These are phyloP conservation scores for Ogataea haglerorum DNA, from an alignment of 805 yeast species.

Conservation along the genomic window DNA sequence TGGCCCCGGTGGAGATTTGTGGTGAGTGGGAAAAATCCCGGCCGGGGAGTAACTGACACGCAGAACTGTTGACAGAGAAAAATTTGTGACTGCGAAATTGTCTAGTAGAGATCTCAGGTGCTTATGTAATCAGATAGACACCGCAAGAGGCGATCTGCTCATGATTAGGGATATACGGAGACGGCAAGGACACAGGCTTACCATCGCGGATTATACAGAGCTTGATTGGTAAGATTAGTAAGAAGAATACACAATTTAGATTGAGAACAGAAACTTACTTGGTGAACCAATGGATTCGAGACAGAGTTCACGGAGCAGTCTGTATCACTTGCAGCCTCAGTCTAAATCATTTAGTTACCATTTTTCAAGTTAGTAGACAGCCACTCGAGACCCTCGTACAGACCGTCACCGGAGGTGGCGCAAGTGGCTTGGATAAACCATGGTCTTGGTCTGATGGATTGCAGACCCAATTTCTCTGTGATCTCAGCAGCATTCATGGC, in stretches of 20 bases:
- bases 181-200: no score
- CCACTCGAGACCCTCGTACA: conserved; percentile 98
- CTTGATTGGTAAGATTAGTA: conserved; percentile 11
- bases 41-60: background rate
- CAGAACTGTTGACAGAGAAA: background rate
- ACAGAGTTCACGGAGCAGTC: conserved; percentile 2
- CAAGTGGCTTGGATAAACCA: conserved; percentile 99
- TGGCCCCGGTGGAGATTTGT: conserved; percentile 1
- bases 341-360: conserved; percentile 36
- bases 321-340: conserved; percentile 13
- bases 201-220: background rate
- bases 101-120: background rate
- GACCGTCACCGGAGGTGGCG: conserved; percentile 99
- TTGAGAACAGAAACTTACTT: conserved; percentile 12
- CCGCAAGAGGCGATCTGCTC: no score
- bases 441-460: conserved; percentile 96
- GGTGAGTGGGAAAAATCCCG: background rate
- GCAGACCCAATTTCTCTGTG: conserved; percentile 94
- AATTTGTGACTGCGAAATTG: conserved; percentile 11
- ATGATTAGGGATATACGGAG: background rate
- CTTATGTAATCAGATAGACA: background rate
- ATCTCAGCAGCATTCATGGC: conserved; percentile 99
- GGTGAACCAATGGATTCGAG: conserved; percentile 5
- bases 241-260: conserved; percentile 20
- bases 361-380: conserved; percentile 85